Conservation (phyloP, 371 early-diverging fungal species). For the Vairimorpha apis region DNA sequence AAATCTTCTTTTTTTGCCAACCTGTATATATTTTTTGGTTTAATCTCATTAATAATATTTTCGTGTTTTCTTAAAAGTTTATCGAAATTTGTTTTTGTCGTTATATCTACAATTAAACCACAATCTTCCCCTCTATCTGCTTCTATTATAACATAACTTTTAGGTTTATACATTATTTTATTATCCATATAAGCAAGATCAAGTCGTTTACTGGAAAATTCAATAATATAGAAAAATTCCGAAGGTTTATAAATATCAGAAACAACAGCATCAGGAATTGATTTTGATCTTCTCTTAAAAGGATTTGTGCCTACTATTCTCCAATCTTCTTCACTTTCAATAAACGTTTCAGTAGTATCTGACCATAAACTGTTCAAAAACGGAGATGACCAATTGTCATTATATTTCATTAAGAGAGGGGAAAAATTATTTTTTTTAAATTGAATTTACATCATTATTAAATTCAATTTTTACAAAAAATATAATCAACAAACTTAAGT, state of each 20-base stretch:
- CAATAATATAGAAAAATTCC: conserved; percentile 55
- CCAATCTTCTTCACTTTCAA: conserved; percentile 41
- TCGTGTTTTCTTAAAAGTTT: conserved; percentile 47
- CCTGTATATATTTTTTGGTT: conserved; percentile 59
- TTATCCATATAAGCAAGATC: conserved; percentile 49
- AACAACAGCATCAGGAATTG: conserved; percentile 1
- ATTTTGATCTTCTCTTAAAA: conserved; percentile 26
- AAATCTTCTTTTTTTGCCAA: conserved; percentile 56
- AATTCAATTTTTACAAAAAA: background rate
- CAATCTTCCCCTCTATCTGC: conserved; percentile 64
- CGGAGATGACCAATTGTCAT: conserved; percentile 41
- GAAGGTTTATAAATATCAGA: background rate
- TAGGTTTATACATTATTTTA: conserved; percentile 17
- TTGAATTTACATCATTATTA: too few relatives aligned
- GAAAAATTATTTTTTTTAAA: conserved; percentile 11
- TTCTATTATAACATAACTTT: conserved; percentile 62
- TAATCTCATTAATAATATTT: conserved; percentile 44
- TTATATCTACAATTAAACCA: conserved; percentile 44
- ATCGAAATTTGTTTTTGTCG: conserved; percentile 44
- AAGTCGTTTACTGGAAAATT: conserved; percentile 58
- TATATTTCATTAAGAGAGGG: conserved; percentile 20
- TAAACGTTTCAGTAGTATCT: conserved; percentile 29
- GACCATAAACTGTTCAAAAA: conserved; percentile 45
- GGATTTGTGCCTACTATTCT: conserved; percentile 47
- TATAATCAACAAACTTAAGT: background rate